Conservation (phyloP, 2,329 filamentous ascomycete species). For the Pseudogymnoascus sp. region DNA sequence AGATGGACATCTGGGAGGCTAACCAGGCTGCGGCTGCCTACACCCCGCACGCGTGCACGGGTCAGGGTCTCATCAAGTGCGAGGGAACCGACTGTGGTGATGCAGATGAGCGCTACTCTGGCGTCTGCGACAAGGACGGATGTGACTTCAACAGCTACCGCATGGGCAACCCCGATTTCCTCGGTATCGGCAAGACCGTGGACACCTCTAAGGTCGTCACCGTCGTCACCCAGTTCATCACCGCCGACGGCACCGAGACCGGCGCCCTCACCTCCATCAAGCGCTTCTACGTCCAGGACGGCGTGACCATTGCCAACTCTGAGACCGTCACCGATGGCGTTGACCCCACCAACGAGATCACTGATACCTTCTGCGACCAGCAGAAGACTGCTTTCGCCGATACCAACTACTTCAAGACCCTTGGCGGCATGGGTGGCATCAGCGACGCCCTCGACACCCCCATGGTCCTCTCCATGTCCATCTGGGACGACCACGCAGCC, state of each 20-base stretch:
- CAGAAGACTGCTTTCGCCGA: conserved; percentile 46
- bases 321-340: conserved; percentile 35
- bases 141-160: conserved; percentile 56
- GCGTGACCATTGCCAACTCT: conserved; percentile 41
- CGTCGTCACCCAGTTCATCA: conserved; percentile 50
- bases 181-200: conserved; percentile 43
- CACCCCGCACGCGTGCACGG: conserved; percentile 46
- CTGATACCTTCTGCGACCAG: conserved; percentile 42
- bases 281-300: conserved; percentile 45
- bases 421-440: conserved; percentile 47
- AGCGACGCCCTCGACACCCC: conserved; percentile 42
- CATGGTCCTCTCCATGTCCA: conserved; percentile 54
- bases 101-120: conserved; percentile 38
- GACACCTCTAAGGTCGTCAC: conserved; percentile 45
- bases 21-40: conserved; percentile 47
- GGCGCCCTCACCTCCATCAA: conserved; percentile 42
- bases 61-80: conserved; percentile 34
- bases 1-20: conserved; percentile 57
- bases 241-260: conserved; percentile 35
- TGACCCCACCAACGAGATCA: conserved; percentile 40
- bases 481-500: conserved; percentile 44
- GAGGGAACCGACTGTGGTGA: conserved; percentile 31
- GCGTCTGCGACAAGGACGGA: conserved; percentile 51
- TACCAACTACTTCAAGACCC: conserved; percentile 38
- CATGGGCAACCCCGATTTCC: conserved; percentile 47